Evolutionary conservation across 257 asterid genomes (phyloP).

Genomic region (Fraxinus quadrangulata): DNA sequence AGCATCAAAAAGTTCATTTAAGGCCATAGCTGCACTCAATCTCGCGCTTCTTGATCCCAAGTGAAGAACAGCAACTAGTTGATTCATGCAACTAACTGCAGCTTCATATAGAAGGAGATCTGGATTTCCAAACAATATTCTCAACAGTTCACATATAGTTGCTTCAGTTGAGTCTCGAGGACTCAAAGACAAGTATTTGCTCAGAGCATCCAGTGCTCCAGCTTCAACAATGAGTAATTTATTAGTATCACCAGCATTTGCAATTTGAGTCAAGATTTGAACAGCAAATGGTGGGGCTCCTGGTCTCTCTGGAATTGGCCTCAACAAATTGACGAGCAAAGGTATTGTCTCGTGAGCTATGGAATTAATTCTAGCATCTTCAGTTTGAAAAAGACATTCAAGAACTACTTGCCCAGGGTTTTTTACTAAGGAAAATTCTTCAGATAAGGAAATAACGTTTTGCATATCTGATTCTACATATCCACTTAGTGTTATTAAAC

Average conservation of each 20-base stretch:
- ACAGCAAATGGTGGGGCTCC: constrained; percentile 80
- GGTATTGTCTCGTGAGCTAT: constrained; percentile 68
- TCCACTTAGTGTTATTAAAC: constrained; percentile 65
- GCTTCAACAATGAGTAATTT: constrained; percentile 85
- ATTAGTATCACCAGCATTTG: constrained; percentile 67
- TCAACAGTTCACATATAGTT: constrained; percentile 65
- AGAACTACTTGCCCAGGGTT: constrained; percentile 74
- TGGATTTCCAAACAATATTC: constrained; percentile 65
- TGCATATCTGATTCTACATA: constrained; percentile 63
- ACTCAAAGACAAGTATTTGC: constrained; percentile 78
- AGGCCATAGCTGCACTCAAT: constrained; percentile 74
- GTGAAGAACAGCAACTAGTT: constrained; percentile 84
- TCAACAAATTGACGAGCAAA: constrained; percentile 74
- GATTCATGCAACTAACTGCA: constrained; percentile 66
- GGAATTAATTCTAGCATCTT: constrained; percentile 69
- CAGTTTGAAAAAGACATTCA: constrained; percentile 62
- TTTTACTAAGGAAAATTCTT: constrained; percentile 66
- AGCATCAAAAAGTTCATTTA: constrained; percentile 65
- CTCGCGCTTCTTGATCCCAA: constrained; percentile 87
- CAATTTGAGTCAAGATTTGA: constrained; percentile 69
- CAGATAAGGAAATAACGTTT: constrained; percentile 61
- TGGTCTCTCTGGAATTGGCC: constrained; percentile 80
- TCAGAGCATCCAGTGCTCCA: constrained; percentile 72
- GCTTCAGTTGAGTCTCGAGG: constrained; percentile 83
- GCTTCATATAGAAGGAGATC: constrained; percentile 64